Conservation (phyloP, 2,329 filamentous ascomycete genomes). For the Aphanocladium album region DNA sequence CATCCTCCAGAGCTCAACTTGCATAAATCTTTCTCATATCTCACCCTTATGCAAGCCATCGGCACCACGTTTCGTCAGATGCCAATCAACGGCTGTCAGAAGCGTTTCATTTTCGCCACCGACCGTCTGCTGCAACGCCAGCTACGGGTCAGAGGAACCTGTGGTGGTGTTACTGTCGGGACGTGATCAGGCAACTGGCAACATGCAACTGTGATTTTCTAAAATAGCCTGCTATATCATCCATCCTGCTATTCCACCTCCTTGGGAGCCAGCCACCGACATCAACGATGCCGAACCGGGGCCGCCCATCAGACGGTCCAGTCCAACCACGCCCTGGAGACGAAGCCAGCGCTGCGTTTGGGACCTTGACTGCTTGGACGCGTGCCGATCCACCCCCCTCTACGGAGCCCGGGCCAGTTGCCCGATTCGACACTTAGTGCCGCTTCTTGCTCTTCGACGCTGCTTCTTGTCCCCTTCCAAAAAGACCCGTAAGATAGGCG, state of each 20-base stretch:
- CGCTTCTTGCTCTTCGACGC: slow-evolving; percentile 22
- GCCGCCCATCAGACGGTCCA: slow-evolving; percentile 3
- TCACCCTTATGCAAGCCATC: neutral
- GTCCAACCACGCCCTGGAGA: neutral
- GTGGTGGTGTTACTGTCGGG: neutral
- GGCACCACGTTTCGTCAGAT: neutral
- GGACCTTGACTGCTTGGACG: neutral
- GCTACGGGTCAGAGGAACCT: neutral
- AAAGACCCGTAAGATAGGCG: slow-evolving; percentile 54
- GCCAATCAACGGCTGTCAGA: neutral
- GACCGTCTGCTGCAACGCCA: neutral
- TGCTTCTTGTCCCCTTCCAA: slow-evolving; percentile 43
- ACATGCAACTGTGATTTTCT: neutral
- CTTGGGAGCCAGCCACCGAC: neutral
- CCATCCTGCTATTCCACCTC: neutral
- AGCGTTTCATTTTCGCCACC: neutral
- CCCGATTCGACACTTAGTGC: slow-evolving; percentile 17
- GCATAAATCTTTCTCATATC: neutral
- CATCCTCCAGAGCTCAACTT: neutral
- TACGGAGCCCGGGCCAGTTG: slow-evolving; percentile 8
- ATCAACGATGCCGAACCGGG: neutral
- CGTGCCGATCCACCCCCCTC: neutral
- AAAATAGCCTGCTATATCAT: slow-evolving; percentile 1
- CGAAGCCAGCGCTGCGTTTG: neutral
- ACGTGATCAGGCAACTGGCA: slow-evolving; percentile 5